phyloP scores from a whole-genome alignment of 495 filamentous ascomycete species.

The Annulohypoxylon stygium region DNA sequence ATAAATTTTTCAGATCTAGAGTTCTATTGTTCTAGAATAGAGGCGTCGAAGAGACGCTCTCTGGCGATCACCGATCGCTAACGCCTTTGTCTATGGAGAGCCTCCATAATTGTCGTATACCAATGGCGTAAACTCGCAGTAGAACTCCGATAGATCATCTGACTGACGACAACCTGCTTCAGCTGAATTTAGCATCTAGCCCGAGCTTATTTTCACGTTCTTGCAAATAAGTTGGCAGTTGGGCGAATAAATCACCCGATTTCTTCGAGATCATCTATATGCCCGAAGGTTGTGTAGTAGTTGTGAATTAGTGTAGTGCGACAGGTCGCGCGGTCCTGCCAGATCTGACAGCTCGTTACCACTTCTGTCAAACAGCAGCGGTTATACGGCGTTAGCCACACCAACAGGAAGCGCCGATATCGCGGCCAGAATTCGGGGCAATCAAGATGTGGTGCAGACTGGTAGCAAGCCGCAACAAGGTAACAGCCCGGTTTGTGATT shows the following conservation, averaged over 20 bases:
- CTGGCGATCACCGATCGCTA: slow-evolving; percentile 31
- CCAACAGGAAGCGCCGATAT: slow-evolving; percentile 29
- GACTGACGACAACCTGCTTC: slow-evolving; percentile 24
- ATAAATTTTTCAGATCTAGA: slow-evolving; percentile 26
- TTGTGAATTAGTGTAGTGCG: neutral
- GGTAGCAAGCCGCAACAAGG: slow-evolving; percentile 17
- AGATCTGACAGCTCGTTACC: slow-evolving; percentile 14
- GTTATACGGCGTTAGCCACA: neutral
- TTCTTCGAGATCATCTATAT: slow-evolving; percentile 14
- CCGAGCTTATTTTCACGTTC: neutral
- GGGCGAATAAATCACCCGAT: slow-evolving; percentile 27
- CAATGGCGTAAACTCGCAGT: slow-evolving; percentile 27
- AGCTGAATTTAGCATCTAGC: slow-evolving; percentile 28
- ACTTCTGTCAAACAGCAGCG: slow-evolving; percentile 13
- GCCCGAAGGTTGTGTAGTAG: slow-evolving; percentile 20
- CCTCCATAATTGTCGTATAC: neutral
- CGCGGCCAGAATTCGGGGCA: slow-evolving; percentile 40
- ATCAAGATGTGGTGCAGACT: slow-evolving; percentile 22
- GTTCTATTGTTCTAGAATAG: slow-evolving; percentile 20
- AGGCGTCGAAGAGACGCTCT: slow-evolving; percentile 12
- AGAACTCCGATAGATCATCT: slow-evolving; percentile 15
- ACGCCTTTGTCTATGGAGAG: neutral
- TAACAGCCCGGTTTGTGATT: slow-evolving; percentile 16
- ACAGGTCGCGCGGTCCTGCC: slow-evolving; percentile 1
- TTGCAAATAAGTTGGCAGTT: neutral